These are phyloP conservation scores for Micromonas commoda DNA, from an alignment of 139 green algal genomes.

Conservation along the genomic window DNA sequence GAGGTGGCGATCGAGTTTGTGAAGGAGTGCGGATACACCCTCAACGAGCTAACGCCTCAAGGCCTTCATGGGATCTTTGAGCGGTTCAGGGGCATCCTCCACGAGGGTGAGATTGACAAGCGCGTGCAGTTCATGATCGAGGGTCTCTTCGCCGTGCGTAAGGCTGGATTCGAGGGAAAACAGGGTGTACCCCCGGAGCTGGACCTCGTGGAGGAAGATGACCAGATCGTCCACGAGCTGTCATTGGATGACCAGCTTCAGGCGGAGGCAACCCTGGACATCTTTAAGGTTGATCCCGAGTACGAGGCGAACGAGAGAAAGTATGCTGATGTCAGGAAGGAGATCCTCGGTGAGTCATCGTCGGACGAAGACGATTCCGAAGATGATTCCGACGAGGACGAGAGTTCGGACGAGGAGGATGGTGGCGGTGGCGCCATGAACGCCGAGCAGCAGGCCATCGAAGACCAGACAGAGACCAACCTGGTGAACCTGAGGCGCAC, in stretches of 20 bases:
- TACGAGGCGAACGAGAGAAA: slow-evolving; percentile 60
- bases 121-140: slow-evolving; percentile 91
- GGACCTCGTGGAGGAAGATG: slow-evolving; percentile 87
- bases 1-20: slow-evolving; percentile 63
- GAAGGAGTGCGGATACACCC: slow-evolving; percentile 64
- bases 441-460: background rate
- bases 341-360: slow-evolving; percentile 70
- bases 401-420: slow-evolving; percentile 12
- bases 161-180: slow-evolving; percentile 74
- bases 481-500: slow-evolving; percentile 91
- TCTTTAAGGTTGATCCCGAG: slow-evolving; percentile 64
- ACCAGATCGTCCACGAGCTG: slow-evolving; percentile 95
- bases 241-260: slow-evolving; percentile 63
- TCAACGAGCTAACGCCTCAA: slow-evolving; percentile 59
- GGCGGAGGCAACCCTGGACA: slow-evolving; percentile 70
- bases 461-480: slow-evolving; percentile 35
- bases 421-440: background rate
- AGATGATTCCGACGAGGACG: slow-evolving; percentile 48
- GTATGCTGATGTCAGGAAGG: slow-evolving; percentile 58
- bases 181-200: slow-evolving; percentile 63
- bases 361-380: slow-evolving; percentile 43
- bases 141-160: slow-evolving; percentile 79
- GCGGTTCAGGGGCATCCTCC: slow-evolving; percentile 76
- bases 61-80: slow-evolving; percentile 69
- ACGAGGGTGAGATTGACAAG: slow-evolving; percentile 83